Evolutionary conservation across 2,329 filamentous ascomycete species (phyloP).

Genomic region (Curvularia spicifera): DNA sequence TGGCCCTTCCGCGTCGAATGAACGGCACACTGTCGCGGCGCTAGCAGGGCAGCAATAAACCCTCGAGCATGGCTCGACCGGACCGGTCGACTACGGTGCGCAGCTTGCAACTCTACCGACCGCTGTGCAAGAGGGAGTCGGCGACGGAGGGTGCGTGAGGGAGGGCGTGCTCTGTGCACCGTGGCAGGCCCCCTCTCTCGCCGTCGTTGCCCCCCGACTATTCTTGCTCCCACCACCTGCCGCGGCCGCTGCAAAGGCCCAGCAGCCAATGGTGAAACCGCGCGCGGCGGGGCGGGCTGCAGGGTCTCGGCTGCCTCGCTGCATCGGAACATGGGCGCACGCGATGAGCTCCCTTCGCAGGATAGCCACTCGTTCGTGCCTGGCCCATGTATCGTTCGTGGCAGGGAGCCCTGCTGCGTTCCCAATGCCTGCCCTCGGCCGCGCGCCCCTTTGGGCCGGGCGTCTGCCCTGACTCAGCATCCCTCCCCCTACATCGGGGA

Average conservation of each 20-base stretch:
- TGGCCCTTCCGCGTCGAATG: slow-evolving; percentile 10
- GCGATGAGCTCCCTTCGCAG: no score
- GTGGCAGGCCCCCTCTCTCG: no score
- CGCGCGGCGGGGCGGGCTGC: neutral
- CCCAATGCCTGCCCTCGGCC: slow-evolving; percentile 14
- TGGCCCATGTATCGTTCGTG: slow-evolving; percentile 12
- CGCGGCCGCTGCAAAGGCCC: no score
- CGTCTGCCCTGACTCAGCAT: slow-evolving; percentile 11
- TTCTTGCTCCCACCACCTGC: no score
- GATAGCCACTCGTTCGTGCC: neutral
- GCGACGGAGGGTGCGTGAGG: no score
- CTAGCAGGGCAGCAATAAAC: slow-evolving; percentile 17
- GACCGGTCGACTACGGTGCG: neutral
- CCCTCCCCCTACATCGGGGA: slow-evolving; percentile 20
- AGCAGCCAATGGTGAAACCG: neutral
- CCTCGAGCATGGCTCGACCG: slow-evolving; percentile 2
- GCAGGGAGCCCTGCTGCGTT: slow-evolving; percentile 6
- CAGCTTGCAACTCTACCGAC: slow-evolving; percentile 5
- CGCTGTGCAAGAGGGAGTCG: neutral
- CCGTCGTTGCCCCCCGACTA: no score
- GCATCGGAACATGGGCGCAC: slow-evolving; percentile 1
- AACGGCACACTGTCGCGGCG: slow-evolving; percentile 10
- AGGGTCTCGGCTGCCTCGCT: slow-evolving; percentile 10
- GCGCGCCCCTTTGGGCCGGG: slow-evolving; percentile 10
- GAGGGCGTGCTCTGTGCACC: no score